Conservation (phyloP, 2,329 filamentous ascomycete genomes). For the Stagonosporopsis rhizophila region DNA sequence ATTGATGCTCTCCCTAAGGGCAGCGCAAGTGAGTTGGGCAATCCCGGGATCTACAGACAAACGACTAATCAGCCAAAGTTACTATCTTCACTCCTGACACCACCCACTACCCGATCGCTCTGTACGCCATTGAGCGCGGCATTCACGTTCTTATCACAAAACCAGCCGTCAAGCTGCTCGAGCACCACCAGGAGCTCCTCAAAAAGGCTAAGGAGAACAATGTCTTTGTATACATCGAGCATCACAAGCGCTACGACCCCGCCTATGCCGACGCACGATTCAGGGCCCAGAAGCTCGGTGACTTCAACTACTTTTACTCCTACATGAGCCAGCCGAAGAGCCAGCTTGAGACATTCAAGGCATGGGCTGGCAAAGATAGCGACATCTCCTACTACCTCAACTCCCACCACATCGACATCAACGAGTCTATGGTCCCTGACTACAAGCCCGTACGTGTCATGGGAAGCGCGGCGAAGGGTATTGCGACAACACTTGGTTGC, state of each 20-base stretch:
- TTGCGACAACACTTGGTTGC: conserved; percentile 80
- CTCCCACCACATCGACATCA: conserved; percentile 91
- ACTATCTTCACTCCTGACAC: conserved; percentile 96
- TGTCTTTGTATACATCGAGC: conserved; percentile 92
- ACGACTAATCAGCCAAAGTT: conserved; percentile 53
- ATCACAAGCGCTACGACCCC: conserved; percentile 96
- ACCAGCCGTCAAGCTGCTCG: conserved; percentile 84
- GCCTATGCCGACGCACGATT: conserved; percentile 88
- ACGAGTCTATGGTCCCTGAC: conserved; percentile 87
- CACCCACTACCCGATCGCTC: conserved; percentile 88
- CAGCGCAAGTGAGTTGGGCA: conserved; percentile 67
- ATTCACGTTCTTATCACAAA: conserved; percentile 95
- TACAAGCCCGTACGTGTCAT: conserved; percentile 81
- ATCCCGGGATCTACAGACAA: neutral
- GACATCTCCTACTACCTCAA: conserved; percentile 98
- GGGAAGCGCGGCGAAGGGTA: conserved; percentile 78
- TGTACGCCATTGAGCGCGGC: conserved; percentile 87
- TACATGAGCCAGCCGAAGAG: conserved; percentile 86
- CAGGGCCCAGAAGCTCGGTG: conserved; percentile 77
- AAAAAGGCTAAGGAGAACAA: conserved; percentile 73
- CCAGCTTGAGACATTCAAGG: conserved; percentile 92
- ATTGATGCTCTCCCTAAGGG: conserved; percentile 83
- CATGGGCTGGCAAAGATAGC: conserved; percentile 89
- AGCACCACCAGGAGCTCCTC: conserved; percentile 79
- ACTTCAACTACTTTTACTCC: conserved; percentile 98